These are phyloP conservation scores for Pisolithus microcarpus DNA, from an alignment of 768 basidiomycete species.

Conservation along the genomic window DNA sequence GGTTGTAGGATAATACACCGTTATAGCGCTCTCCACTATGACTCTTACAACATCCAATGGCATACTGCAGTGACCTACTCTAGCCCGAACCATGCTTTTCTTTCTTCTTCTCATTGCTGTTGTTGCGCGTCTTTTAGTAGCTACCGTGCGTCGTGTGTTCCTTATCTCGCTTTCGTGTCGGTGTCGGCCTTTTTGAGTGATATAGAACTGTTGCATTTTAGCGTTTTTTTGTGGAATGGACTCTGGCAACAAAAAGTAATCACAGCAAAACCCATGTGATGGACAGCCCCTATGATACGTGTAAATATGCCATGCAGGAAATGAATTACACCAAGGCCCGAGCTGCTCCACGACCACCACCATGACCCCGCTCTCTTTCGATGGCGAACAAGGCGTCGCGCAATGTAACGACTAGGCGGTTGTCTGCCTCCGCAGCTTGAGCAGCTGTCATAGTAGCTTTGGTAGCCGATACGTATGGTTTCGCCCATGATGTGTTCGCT, in stretches of 20 bases:
- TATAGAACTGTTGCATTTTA: too few species aligned
- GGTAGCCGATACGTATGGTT: conserved; percentile 55
- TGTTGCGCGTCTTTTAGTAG: too few species aligned
- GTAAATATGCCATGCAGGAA: not conserved
- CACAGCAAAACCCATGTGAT: too few species aligned
- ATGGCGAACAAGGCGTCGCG: conserved; percentile 83
- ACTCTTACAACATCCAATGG: not conserved
- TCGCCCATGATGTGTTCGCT: conserved; percentile 42
- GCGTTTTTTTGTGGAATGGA: too few species aligned
- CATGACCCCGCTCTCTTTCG: conserved; percentile 76
- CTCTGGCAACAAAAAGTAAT: too few species aligned
- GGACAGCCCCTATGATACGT: not conserved
- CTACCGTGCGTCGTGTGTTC: too few species aligned
- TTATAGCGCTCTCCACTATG: conserved; percentile 6
- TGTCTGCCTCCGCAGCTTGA: conserved; percentile 47
- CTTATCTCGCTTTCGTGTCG: too few species aligned
- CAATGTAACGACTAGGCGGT: conserved; percentile 55
- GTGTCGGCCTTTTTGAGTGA: too few species aligned
- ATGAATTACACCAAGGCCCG: conserved; percentile 50
- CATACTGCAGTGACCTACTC: too few species aligned
- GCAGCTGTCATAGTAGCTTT: conserved; percentile 31
- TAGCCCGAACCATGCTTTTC: too few species aligned
- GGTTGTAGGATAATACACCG: conserved; percentile 10
- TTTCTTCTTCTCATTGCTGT: too few species aligned
- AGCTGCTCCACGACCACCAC: conserved; percentile 72